These are phyloP conservation scores for Hypoxylon lienhwacheense DNA, from an alignment of 495 filamentous ascomycete species.

Conservation along the genomic window DNA sequence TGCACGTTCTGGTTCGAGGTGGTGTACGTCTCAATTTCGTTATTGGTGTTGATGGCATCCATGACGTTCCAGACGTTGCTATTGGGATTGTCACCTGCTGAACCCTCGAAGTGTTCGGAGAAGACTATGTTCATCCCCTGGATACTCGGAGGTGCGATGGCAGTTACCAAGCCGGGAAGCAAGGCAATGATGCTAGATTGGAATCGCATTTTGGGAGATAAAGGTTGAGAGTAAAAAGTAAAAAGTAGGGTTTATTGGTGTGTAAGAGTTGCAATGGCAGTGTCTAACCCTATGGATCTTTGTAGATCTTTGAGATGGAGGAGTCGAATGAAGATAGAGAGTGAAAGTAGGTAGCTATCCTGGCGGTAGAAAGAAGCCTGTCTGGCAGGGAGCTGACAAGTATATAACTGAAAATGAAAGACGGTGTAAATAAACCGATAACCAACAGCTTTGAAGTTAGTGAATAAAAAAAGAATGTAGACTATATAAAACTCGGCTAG, in stretches of 20 bases:
- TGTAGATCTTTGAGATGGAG: slow-evolving; percentile 17
- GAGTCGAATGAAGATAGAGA: slow-evolving; percentile 1
- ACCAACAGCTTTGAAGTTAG: slow-evolving; percentile 22
- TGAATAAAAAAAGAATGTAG: slow-evolving; percentile 35
- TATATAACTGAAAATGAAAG: slow-evolving; percentile 32
- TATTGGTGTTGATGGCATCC: slow-evolving; percentile 48
- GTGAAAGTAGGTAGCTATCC: slow-evolving; percentile 18
- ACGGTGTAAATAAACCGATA: slow-evolving; percentile 24
- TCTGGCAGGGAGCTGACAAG: slow-evolving; percentile 32
- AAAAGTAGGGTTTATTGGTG: slow-evolving; percentile 1
- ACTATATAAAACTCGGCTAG: slow-evolving; percentile 39
- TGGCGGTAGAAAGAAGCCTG: slow-evolving; percentile 32
- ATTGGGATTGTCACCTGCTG: slow-evolving; percentile 34
- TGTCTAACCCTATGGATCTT: slow-evolving; percentile 24
- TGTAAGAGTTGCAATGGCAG: slow-evolving; percentile 17
- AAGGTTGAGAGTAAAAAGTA: slow-evolving; percentile 10
- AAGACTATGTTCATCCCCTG: slow-evolving; percentile 38
- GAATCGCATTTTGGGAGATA: slow-evolving; percentile 38
- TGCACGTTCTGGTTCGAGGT: slow-evolving; percentile 48
- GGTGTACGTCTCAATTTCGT: slow-evolving; percentile 50
- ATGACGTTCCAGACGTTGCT: slow-evolving; percentile 43
- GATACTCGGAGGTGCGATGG: slow-evolving; percentile 36
- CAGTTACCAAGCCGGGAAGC: slow-evolving; percentile 32
- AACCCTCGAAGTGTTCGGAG: slow-evolving; percentile 38
- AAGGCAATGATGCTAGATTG: slow-evolving; percentile 26